Evolutionary conservation across 768 basidiomycete species (phyloP).

Genomic region (Auriculariales sp.): DNA sequence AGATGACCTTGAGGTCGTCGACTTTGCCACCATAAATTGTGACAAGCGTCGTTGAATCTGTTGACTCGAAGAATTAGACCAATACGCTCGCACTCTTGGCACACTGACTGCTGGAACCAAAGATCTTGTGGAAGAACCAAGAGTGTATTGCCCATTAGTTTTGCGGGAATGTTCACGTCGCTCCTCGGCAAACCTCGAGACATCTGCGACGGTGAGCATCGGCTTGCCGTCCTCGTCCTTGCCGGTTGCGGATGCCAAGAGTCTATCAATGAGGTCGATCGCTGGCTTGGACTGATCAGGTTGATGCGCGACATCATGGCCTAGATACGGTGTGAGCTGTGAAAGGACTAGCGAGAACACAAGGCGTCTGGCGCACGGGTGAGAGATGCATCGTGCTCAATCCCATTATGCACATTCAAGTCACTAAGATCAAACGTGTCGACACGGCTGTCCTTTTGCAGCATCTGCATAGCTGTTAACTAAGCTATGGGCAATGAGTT

Average conservation of each 20-base stretch:
- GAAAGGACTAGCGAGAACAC: neutral
- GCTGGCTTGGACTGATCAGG: constrained; percentile 38
- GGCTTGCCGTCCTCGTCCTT: constrained; percentile 33
- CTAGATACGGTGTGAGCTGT: neutral
- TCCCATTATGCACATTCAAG: neutral
- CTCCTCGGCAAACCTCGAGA: constrained; percentile 41
- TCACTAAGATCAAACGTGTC: constrained; percentile 21
- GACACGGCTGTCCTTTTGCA: constrained; percentile 25
- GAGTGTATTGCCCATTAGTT: constrained; percentile 42
- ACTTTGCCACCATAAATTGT: constrained; percentile 55
- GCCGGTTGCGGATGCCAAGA: constrained; percentile 46
- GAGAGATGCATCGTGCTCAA: neutral
- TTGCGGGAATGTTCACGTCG: constrained; percentile 43
- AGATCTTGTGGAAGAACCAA: constrained; percentile 38
- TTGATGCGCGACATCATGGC: constrained; percentile 8
- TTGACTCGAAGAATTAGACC: neutral
- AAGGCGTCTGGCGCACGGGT: neutral
- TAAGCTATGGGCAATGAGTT: neutral
- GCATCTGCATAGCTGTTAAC: neutral
- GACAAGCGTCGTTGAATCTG: constrained; percentile 48
- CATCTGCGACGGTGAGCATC: constrained; percentile 39
- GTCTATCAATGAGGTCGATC: constrained; percentile 31
- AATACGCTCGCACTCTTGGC: neutral
- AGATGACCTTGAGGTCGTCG: constrained; percentile 34
- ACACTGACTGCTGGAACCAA: constrained; percentile 35